Conservation (phyloP, 441 rosid genomes). For the Populus tomentosa region DNA sequence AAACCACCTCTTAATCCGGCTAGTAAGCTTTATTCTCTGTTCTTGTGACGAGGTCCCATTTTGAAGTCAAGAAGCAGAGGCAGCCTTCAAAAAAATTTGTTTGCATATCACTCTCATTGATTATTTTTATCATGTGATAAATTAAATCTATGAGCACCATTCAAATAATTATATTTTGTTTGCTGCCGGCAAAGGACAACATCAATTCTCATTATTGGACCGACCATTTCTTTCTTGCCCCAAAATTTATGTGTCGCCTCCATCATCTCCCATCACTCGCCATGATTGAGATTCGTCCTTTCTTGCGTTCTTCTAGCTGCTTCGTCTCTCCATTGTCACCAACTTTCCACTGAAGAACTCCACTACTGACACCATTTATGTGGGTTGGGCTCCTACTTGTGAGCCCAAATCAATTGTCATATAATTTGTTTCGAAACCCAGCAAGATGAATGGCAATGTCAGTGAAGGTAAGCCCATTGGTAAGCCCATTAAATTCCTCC, state of each 20-base stretch:
- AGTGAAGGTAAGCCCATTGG: too few relatives aligned
- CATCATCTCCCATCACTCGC: not conserved
- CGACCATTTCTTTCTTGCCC: not conserved
- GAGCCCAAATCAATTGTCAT: not conserved
- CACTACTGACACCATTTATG: not conserved
- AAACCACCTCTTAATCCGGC: too few relatives aligned
- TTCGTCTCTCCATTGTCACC: not conserved
- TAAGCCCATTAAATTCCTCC: too few relatives aligned
- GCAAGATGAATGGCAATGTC: too few relatives aligned
- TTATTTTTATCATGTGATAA: not conserved
- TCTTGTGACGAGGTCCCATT: not conserved
- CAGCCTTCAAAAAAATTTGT: not conserved
- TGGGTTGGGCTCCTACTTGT: not conserved
- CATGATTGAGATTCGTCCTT: not conserved
- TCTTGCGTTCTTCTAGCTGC: not conserved
- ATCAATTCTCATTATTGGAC: slow-evolving; percentile 5
- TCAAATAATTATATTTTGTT: not conserved
- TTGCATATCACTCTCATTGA: not conserved
- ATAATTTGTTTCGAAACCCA: too few relatives aligned
- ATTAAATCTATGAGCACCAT: not conserved
- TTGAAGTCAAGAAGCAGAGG: not conserved
- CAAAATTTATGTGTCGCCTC: not conserved
- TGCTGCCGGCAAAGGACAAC: not conserved
- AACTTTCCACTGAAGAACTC: not conserved
- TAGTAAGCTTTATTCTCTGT: not conserved